Base-by-base conservation (phyloP, 1,284 basidiomycete species). In the Trametes sp. region DNA sequence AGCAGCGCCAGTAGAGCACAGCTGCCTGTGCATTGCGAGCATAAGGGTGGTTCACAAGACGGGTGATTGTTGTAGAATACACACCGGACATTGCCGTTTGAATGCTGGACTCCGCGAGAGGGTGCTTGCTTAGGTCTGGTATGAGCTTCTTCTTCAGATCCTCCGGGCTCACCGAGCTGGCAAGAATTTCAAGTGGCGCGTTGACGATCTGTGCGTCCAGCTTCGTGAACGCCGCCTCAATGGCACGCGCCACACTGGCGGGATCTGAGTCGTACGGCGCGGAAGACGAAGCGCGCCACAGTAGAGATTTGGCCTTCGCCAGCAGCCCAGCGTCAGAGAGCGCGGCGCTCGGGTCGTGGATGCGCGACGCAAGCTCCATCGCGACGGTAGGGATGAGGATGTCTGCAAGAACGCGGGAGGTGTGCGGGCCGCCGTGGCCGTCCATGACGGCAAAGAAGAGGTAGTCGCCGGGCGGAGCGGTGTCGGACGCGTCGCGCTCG, bases 391-490 rank as follows among this genome's bases (percentile, higher is more conserved):
- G 93, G 64, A 98, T 93, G 62, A 99, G 86, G 42, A 92, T 86
- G 57, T 90, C 89, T 2, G 92, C 90, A 33, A 99, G 88, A 31
- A 98, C 82, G 61, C 88, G 85, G 5, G 94, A 95, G 1, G 98
- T 99, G 60, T 94, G 85, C 66, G 73, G 83, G 1, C 95, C 98
- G 1, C 88, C 84, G 74, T 99, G 98, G 1, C 98, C 98, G 73
- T 99, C 98, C 86, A 96, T 91, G 29, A 98, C 89, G 1, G 93
- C 82, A 70, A 94, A 95, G 76, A 97, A 92, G 53, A 94, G 80
- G 66, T 92, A 84, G 72, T 94, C 92, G 11, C 91, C 90, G 13
- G 86, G 82, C 0, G 81, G 79, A 4, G 82, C 80, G 21, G 81
- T 77, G 66, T 89, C 84, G 2, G 81, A 79, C 1, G 78, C 78